Evolutionary conservation across 352 stramenopile genomes (phyloP).

Genomic region (Globisporangium nunn): DNA sequence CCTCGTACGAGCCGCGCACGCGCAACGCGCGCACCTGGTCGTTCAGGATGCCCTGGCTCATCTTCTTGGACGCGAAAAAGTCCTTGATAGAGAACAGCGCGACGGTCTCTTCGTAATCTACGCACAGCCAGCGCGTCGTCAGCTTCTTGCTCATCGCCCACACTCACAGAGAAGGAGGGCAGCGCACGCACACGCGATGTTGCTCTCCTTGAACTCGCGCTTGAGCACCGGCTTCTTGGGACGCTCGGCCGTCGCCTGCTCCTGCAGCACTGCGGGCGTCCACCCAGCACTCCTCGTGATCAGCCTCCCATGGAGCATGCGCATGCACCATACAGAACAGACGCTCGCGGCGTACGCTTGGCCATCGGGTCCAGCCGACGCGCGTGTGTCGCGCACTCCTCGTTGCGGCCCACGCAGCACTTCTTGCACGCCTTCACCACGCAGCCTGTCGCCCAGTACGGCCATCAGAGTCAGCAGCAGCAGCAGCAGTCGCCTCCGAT

Average conservation of each 20-base stretch:
- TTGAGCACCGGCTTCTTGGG: conserved; percentile 52
- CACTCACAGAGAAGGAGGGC: background rate
- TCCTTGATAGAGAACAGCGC: conserved; percentile 68
- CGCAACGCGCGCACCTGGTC: conserved; percentile 58
- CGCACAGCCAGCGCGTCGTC: background rate
- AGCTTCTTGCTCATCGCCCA: background rate
- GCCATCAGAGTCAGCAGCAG: background rate
- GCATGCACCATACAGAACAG: background rate
- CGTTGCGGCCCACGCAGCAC: conserved; percentile 45
- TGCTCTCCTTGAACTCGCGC: conserved; percentile 74
- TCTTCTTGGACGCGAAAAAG: conserved; percentile 64
- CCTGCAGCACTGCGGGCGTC: conserved; percentile 2
- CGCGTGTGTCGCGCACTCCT: conserved; percentile 31
- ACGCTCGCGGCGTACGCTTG: conserved; percentile 11
- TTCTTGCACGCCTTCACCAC: conserved; percentile 55
- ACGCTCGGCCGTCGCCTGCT: conserved; percentile 9
- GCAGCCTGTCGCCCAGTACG: conserved; percentile 21
- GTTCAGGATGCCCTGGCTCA: conserved; percentile 69
- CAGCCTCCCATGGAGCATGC: background rate
- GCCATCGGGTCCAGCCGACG: conserved; percentile 19
- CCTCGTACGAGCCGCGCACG: conserved; percentile 32
- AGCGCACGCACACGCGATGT: conserved; percentile 52
- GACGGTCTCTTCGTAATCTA: conserved; percentile 76
- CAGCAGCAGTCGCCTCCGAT: background rate
- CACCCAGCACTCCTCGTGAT: background rate